These are phyloP conservation scores for Daedaleopsis nitida DNA, from an alignment of 768 basidiomycete genomes.

Conservation along the genomic window DNA sequence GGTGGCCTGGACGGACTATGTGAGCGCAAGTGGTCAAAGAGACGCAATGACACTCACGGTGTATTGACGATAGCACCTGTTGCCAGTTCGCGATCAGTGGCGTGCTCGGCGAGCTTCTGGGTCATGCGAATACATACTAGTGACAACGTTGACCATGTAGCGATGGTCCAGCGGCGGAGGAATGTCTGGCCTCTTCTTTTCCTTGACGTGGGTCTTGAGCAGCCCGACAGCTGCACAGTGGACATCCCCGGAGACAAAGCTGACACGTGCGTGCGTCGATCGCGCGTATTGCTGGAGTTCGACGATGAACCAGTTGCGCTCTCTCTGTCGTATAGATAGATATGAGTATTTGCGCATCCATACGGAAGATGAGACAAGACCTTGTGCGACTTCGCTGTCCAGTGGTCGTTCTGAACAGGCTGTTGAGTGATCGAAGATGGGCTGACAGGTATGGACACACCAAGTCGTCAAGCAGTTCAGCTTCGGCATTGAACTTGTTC, in stretches of 20 bases:
- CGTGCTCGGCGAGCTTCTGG: background rate
- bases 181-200: conserved; percentile 49
- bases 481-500: conserved; percentile 90
- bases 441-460: conserved; percentile 37
- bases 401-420: conserved; percentile 78
- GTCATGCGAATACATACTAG: conserved; percentile 51
- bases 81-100: background rate
- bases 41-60: conserved; percentile 54
- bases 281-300: conserved; percentile 75
- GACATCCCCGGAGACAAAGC: conserved; percentile 91
- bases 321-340: conserved; percentile 52
- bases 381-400: conserved; percentile 84
- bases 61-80: conserved; percentile 94
- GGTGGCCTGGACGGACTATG: conserved; percentile 49
- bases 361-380: conserved; percentile 35
- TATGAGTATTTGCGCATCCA: background rate
- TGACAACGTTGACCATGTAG: conserved; percentile 89
- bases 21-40: background rate
- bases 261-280: conserved; percentile 66
- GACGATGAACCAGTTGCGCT: conserved; percentile 87
- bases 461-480: conserved; percentile 92
- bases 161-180: conserved; percentile 66
- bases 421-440: background rate
- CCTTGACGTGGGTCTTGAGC: conserved; percentile 63
- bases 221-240: conserved; percentile 87